These are phyloP conservation scores for Trebouxiophyceae sp. DNA, from an alignment of 163 green algal genomes.

Conservation along the genomic window DNA sequence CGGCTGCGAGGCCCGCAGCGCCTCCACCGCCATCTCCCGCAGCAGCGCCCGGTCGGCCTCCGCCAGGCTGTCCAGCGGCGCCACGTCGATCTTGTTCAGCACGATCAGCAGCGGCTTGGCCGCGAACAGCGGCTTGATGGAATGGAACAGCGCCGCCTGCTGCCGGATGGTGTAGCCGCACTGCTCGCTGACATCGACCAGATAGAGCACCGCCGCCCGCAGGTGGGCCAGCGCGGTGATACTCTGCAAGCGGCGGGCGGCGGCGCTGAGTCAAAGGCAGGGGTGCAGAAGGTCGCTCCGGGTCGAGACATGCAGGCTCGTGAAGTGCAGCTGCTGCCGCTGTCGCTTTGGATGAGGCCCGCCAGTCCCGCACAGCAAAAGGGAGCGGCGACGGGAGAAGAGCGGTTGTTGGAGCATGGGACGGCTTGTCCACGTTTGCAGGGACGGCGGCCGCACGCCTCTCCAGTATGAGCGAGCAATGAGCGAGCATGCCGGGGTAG, in stretches of 20 bases:
- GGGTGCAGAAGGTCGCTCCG: too few species aligned
- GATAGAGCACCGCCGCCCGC: slow-evolving; percentile 88
- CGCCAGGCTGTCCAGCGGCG: slow-evolving; percentile 38
- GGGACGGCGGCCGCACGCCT: too few species aligned
- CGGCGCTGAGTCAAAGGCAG: too few species aligned
- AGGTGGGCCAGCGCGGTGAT: slow-evolving; percentile 97
- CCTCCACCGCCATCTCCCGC: slow-evolving; percentile 70
- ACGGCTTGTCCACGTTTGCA: too few species aligned
- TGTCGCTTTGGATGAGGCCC: too few species aligned
- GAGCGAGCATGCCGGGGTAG: not conserved
- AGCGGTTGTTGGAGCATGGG: too few species aligned
- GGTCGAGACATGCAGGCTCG: too few species aligned
- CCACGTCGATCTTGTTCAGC: slow-evolving; percentile 84
- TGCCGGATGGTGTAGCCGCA: slow-evolving; percentile 95
- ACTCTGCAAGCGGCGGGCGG: too few species aligned
- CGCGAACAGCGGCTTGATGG: slow-evolving; percentile 93
- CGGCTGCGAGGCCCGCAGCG: slow-evolving; percentile 3
- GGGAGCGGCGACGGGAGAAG: too few species aligned
- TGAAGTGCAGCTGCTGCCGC: too few species aligned
- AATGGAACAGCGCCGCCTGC: slow-evolving; percentile 92
- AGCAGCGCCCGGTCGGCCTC: slow-evolving; percentile 54
- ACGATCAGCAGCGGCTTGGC: slow-evolving; percentile 98
- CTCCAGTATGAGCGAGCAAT: too few species aligned
- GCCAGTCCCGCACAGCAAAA: too few species aligned
- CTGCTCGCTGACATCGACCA: slow-evolving; percentile 92